Evolutionary conservation across 2,329 filamentous ascomycete genomes (phyloP).

Genomic region (Gremmenia infestans): DNA sequence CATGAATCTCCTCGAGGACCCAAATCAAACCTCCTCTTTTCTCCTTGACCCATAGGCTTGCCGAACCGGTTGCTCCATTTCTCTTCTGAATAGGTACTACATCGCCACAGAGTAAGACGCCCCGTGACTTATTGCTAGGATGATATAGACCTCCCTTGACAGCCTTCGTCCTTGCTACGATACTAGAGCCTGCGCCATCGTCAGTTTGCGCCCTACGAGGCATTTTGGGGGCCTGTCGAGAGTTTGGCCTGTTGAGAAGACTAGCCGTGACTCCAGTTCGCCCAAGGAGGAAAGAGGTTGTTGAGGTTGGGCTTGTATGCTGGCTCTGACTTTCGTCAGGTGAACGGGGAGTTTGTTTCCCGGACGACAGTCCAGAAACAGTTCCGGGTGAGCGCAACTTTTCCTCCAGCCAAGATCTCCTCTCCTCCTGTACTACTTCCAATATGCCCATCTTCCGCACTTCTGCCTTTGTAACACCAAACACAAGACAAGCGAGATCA

Average conservation of each 20-base stretch:
- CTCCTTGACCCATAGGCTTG: constrained; percentile 97
- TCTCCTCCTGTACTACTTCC: constrained; percentile 87
- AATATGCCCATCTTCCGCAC: constrained; percentile 92
- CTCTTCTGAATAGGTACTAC: constrained; percentile 98
- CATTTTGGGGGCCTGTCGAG: constrained; percentile 47
- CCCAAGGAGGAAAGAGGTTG: constrained; percentile 60
- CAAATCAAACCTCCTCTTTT: constrained; percentile 91
- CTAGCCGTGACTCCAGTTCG: constrained; percentile 70
- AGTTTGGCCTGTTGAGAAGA: constrained; percentile 68
- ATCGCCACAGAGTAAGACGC: constrained; percentile 89
- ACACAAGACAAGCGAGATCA: constrained; percentile 93
- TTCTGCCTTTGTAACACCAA: constrained; percentile 96
- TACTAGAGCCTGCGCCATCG: constrained; percentile 48
- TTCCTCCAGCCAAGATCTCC: constrained; percentile 81
- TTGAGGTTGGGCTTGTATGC: constrained; percentile 30
- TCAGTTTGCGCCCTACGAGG: constrained; percentile 58
- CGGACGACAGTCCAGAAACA: constrained; percentile 33
- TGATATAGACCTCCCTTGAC: constrained; percentile 51
- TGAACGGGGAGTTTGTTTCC: constrained; percentile 18
- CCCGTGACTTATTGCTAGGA: constrained; percentile 70
- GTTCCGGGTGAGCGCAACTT: constrained; percentile 66
- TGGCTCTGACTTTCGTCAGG: constrained; percentile 19
- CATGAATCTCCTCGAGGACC: constrained; percentile 96
- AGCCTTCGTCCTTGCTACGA: constrained; percentile 36
- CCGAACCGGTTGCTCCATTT: constrained; percentile 85